A percentile compares a stretch with the other conserved stretches of the same genome.
Conservation (phyloP, 495 filamentous ascomycete genomes). For the Hypoxylon intermedium region DNA sequence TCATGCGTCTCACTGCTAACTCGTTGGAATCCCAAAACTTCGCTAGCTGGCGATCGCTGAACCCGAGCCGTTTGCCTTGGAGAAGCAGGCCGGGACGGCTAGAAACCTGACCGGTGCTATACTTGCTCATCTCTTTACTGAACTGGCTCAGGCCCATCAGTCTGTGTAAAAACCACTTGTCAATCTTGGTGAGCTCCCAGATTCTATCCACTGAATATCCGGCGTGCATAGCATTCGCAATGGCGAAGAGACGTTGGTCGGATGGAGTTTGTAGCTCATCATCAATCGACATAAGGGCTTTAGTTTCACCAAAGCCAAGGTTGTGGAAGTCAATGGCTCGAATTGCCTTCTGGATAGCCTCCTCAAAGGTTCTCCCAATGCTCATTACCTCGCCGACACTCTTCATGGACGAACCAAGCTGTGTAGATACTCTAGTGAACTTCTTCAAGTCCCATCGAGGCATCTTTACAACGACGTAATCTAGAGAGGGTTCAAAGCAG, state of each 20-base stretch:
- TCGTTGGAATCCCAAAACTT: conserved; percentile 95
- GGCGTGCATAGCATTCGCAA: conserved; percentile 94
- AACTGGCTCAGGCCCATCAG: conserved; percentile 92
- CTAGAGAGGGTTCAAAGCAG: conserved; percentile 98
- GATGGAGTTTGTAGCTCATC: conserved; percentile 96
- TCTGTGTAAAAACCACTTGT: conserved; percentile 94
- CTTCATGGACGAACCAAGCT: conserved; percentile 98
- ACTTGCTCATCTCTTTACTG: conserved; percentile 74
- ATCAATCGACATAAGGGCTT: conserved; percentile 92
- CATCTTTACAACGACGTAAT: conserved; percentile 99
- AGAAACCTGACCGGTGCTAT: conserved; percentile 73
- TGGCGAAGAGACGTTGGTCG: conserved; percentile 95
- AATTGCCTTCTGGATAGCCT: conserved; percentile 98
- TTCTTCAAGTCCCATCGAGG: conserved; percentile 99
- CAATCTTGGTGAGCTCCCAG: conserved; percentile 96
- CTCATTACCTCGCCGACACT: conserved; percentile 99
- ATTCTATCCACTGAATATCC: conserved; percentile 96
- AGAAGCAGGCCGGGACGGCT: conserved; percentile 63
- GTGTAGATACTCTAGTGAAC: conserved; percentile 93
- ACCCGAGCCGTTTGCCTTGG: conserved; percentile 90
- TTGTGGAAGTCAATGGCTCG: conserved; percentile 94
- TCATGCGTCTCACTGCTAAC: conserved; percentile 78
- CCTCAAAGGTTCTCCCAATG: conserved; percentile 95
- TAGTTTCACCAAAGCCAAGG: conserved; percentile 90
- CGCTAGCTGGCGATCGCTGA: conserved; percentile 90